These are phyloP conservation scores for Coleophoma crateriformis DNA, from an alignment of 2,329 filamentous ascomycete species.

Conservation along the genomic window DNA sequence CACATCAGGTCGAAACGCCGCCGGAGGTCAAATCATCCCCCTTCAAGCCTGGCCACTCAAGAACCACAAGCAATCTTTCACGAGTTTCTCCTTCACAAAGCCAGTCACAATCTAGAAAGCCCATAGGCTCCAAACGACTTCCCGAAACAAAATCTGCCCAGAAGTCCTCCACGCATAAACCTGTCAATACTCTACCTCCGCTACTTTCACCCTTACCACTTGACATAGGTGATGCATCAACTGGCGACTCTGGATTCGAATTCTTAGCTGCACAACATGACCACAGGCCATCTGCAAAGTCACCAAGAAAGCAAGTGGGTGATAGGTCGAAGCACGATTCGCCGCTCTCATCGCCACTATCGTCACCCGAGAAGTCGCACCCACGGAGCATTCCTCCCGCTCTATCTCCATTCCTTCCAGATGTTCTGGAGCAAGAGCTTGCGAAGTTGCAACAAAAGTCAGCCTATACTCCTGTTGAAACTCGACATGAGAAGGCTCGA, in stretches of 20 bases:
- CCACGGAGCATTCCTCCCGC: conserved; percentile 17
- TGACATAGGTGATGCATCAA: not conserved
- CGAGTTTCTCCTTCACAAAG: not conserved
- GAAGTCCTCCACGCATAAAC: not conserved
- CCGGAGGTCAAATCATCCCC: not conserved
- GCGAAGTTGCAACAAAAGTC: conserved; percentile 15
- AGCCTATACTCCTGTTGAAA: conserved; percentile 18
- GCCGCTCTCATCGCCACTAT: conserved; percentile 9
- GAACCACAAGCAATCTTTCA: not conserved
- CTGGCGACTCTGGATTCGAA: conserved; percentile 10
- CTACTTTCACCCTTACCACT: conserved; percentile 1
- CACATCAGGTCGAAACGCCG: not conserved
- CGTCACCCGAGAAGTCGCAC: conserved; percentile 11
- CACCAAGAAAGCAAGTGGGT: not conserved
- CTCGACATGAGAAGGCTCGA: conserved; percentile 24
- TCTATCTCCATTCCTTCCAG: conserved; percentile 24
- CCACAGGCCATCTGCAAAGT: not conserved
- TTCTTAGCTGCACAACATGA: not conserved
- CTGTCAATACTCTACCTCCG: not conserved
- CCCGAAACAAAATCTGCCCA: too few relatives aligned
- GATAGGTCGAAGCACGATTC: conserved; percentile 8
- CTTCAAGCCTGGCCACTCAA: not conserved
- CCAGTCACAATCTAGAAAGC: not conserved
- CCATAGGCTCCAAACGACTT: too few relatives aligned
- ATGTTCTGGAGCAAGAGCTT: conserved; percentile 23